Conservation (phyloP, 73 alveolate genomes). For the Tetrahymena malaccensis region DNA sequence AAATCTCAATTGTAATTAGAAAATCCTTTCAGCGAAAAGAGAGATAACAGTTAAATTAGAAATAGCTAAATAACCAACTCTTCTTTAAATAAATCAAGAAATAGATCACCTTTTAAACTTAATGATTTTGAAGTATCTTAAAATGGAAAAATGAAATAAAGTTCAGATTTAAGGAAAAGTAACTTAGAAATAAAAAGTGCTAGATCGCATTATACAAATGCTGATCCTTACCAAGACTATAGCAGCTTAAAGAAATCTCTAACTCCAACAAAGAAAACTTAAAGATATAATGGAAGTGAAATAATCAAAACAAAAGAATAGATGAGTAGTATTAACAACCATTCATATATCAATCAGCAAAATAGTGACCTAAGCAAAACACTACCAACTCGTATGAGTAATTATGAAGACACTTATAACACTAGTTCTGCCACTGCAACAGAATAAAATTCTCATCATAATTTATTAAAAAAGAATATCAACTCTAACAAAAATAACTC, state of each 20-base stretch:
- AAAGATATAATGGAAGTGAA: not conserved
- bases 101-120: not conserved
- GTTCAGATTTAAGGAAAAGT: not conserved
- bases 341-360: not conserved
- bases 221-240: not conserved
- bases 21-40: not conserved
- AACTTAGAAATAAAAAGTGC: not conserved
- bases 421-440: not conserved
- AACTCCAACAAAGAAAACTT: not conserved
- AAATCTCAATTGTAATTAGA: not conserved
- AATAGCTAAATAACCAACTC: not conserved
- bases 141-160: not conserved
- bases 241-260: not conserved
- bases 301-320: not conserved
- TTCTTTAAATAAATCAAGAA: not conserved
- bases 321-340: not conserved
- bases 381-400: not conserved
- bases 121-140: not conserved
- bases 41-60: not conserved
- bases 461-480: not conserved
- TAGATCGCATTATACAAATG: not conserved
- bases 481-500: not conserved
- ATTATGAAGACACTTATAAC: not conserved
- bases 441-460: not conserved
- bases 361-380: not conserved